Base-by-base conservation (phyloP, 2,329 filamentous ascomycete genomes). In the Hypoxylon sp. region DNA sequence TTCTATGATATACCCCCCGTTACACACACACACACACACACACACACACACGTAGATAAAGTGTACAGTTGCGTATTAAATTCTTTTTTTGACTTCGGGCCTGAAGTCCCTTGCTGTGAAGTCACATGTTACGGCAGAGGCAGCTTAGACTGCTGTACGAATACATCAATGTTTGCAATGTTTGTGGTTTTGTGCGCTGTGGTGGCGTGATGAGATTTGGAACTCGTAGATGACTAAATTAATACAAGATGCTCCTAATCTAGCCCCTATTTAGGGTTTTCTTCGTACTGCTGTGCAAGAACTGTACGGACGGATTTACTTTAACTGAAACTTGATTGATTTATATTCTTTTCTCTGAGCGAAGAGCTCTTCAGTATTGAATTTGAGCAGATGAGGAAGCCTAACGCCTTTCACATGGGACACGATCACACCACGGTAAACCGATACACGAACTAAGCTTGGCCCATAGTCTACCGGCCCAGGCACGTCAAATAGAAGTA, bases 1-100 rank as follows among this genome's bases (percentile, higher is more conserved):
- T 62, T 62, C 42, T 47, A 42, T 62, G 58, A 62, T 62, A 62
- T 62, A 62, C 58, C 58, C 39, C 57, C n/a, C 42, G 58, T 53
- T 47, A 59, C 56, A 42, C 42, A 57, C 37, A 42, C n/a, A 57
- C 37, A 42, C n/a, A 57, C 37, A 42, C n/a, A n/a, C n/a, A n/a
- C n/a, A 11, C 51, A n/a, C 15, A 27, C 21, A 57, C 37, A 42
- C n/a, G 29, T 51, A 15, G 17, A 50, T 47, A 50, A 32, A 13
- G 4, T 37, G 46, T 37, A 50, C 50, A 62, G 58, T 62, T 62
- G 19, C 31, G 37, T 37, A 21, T 46, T 48, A 6, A 24, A 44
- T 27, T 61, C 39, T 11, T 53, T 52, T 52, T 21, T 27, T 21
- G 11, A 15, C 32, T 27, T 15, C n/a, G 27, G 24, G 42, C 6